Evolutionary conservation across 1,284 basidiomycete species (phyloP), one percentile per base, ranked within the genome.

Genomic region (Chalciporus piperatoides): DNA sequence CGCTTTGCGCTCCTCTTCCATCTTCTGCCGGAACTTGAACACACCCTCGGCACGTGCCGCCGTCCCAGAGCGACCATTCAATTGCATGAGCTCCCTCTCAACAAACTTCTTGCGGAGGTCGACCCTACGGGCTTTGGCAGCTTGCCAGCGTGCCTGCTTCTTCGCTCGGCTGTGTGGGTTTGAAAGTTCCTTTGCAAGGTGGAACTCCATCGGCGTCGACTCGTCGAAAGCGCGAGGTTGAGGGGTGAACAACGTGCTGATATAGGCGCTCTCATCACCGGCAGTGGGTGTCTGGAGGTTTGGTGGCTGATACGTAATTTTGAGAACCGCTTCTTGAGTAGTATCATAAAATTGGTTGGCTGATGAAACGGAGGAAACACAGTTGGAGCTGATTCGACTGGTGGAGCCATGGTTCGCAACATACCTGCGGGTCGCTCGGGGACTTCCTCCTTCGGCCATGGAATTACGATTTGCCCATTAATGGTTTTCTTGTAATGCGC

Each of bases 151-250:
- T 40, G 73, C 72, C 58, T 86, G 82, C 64, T 86, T 89, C 74
- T 87, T 90, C 8, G 85, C 84, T 19, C 86, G 82, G 11, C 84
- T 82, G 61, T 90, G 84, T 27, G 86, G 87, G 65, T 90, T 90
- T 21, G 85, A 76, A 36, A 91, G 78, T 60, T 91, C 88, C 54
- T 77, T 76, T 27, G 71, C 63, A 48, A 91, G 65, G 60, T 81
- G 79, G 14, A 77, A 62, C 62, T 91, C 88, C 52, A 87, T 75
- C 9, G 85, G 82, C 7, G 71, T 70, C 12, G 79, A 75, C 8
- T 74, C 69, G 42, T 77, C 76, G 54, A 80, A 78, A 10, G 63
- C 27, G 15, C 58, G 59, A 40, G 65, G 59, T 3, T 41, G 59
- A 11, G 78, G 76, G 54, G 79, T 79, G 53, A 76, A 76, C 42